Base-by-base conservation (phyloP, 768 basidiomycete genomes). In the Serendipita indica region DNA sequence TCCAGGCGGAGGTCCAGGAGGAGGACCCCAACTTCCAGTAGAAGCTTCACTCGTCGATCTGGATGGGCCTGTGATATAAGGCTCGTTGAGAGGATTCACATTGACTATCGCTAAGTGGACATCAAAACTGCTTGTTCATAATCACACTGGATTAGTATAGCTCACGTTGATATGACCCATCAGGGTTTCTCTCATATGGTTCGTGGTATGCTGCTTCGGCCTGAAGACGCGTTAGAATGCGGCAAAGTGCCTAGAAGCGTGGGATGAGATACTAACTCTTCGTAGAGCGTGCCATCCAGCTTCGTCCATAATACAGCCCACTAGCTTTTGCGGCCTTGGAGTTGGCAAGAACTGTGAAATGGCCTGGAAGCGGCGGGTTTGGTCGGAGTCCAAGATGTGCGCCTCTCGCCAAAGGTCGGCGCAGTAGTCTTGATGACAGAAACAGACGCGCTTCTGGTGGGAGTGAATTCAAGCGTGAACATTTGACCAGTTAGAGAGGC, bases 201-300 rank as follows among this genome's bases (percentile, higher is more conserved):
- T 27, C 49, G 22, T 33, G 10, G 32, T 54, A 54, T n/a, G 49
- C 7, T 28, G 49, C 49, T 28, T 27, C 16, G n/a, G 49, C 22
- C 49, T 54, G 32, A 30, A 30, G 49, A 5, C 16, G 12, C 25
- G 32, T 54, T 2, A 54, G 49, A 28, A 18, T 46, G 25, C 35
- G 10, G 10, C 7, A 46, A 63, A 72, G 60, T 62, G 77, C 82
- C 71, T 76, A 59, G 16, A 16, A 14, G 25, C 25, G 12, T 16
- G 37, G 49, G 3, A 39, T 49, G 30, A 60, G 64, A 28, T 30
- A 65, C 32, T 63, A 39, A 33, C 88, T 62, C 77, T 76, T 57
- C 80, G 76, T 14, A 74, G 74, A 33, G 86, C 85, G 64, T 77
- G 78, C 86, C 87, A 89, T 59, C 88, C 89, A 58, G 80, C 72